Evolutionary conservation across 2,329 filamentous ascomycete genomes (phyloP), one percentile per base, ranked within the genome.

Genomic region (Ophiostoma angusticollis): DNA sequence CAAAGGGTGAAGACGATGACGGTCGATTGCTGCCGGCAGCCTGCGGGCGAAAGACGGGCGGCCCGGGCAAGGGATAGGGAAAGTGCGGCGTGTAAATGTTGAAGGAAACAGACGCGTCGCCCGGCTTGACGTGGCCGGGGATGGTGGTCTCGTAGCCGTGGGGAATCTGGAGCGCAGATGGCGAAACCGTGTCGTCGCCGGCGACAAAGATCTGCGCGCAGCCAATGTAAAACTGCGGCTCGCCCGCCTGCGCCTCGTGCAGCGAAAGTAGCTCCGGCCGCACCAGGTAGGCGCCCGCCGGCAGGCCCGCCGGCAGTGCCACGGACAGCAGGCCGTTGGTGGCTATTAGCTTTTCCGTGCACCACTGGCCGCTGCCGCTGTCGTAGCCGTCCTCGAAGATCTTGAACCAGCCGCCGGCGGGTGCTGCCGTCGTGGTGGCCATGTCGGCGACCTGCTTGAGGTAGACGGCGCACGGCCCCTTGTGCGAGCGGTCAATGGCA

Each of bases 191-290:
- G 6, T 62, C 68, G 1, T 57, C 54, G 33, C 67, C 67, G 22
- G 52, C 57, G 40, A 86, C 56, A 52, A 72, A 80, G 46, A 85
- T 63, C 57, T 86, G 81, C 2, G 78, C 78, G 54, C 81, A 86
- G 37, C 78, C 75, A 37, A 71, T 62, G 54, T 81, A 86, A 59
- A 82, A 82, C 55, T 86, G 80, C n/a, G 81, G 74, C 41, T 79
- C 67, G 8, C 59, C 61, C 22, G 64, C 58, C 43, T 66, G 58
- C 8, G 74, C 77, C 35, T 73, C 61, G 49, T 85, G 80, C 27
- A 86, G 67, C 2, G 80, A 74, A 19, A 85, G 61, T 9, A 84
- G 58, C 59, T 86, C 81, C 0, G 77, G 70, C 9, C 82, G 72
- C 27, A 79, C 68, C n/a, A 85, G 70, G 55, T 84, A 86, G 55